A percentile compares a stretch with the other conserved stretches of the same genome.
Evolutionary conservation across 2,329 filamentous ascomycete species (phyloP).

Genomic region (Cyanodermella asteris): DNA sequence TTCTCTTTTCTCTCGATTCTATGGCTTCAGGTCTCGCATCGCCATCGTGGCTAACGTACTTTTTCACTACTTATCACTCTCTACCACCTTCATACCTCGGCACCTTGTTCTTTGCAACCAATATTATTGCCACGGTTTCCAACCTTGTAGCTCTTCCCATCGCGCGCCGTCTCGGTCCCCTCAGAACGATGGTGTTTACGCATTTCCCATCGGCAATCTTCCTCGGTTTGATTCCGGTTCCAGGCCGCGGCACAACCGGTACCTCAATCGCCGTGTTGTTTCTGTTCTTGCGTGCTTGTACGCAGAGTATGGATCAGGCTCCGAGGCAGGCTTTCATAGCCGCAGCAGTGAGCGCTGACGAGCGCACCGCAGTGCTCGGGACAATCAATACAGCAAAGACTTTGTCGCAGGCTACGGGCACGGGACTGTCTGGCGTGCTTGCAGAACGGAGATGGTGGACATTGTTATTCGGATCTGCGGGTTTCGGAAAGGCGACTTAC

Average conservation of each 20-base stretch:
- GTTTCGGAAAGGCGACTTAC: constrained; percentile 37
- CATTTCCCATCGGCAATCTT: constrained; percentile 48
- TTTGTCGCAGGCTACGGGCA: constrained; percentile 36
- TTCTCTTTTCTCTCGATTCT: constrained; percentile 46
- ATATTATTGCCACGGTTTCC: constrained; percentile 19
- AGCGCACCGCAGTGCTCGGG: constrained; percentile 52
- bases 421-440: constrained; percentile 41
- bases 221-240: constrained; percentile 39
- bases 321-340: constrained; percentile 49
- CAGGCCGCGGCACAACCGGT: too few relatives aligned
- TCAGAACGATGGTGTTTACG: constrained; percentile 53
- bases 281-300: constrained; percentile 38
- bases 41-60: constrained; percentile 31
- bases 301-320: constrained; percentile 47
- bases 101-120: constrained; percentile 28
- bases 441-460: constrained; percentile 36
- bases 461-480: constrained; percentile 41
- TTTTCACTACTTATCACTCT: constrained; percentile 32
- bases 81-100: constrained; percentile 31
- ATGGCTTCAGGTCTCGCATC: constrained; percentile 50
- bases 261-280: constrained; percentile 35
- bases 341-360: constrained; percentile 37
- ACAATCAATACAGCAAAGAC: constrained; percentile 50
- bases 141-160: constrained; percentile 37
- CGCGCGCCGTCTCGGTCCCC: constrained; percentile 37